Conservation (phyloP, 2,329 filamentous ascomycete genomes). For the Xylaria sp. region DNA sequence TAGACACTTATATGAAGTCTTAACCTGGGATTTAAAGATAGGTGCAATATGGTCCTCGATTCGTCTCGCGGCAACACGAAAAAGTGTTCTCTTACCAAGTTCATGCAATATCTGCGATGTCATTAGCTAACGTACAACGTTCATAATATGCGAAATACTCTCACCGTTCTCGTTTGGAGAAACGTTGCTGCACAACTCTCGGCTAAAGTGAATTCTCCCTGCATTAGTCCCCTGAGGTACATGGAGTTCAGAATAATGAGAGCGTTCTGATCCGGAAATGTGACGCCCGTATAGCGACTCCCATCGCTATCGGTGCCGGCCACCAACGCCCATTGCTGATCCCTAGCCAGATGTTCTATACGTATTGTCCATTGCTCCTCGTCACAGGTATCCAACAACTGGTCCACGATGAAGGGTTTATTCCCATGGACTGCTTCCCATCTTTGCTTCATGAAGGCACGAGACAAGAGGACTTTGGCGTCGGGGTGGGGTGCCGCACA, state of each 20-base stretch:
- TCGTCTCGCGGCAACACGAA: neutral
- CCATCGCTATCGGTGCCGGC: accelerated
- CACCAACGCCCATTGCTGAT: slow-evolving; percentile 12
- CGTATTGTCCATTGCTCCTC: neutral
- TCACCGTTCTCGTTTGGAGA: neutral
- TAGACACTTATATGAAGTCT: neutral
- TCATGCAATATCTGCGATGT: slow-evolving; percentile 31
- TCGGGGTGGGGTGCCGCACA: neutral
- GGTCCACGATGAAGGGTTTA: neutral
- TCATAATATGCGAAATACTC: neutral
- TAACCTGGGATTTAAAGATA: neutral
- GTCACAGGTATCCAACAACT: neutral
- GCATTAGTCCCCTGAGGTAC: neutral
- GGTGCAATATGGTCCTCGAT: neutral
- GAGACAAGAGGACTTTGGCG: slow-evolving; percentile 25
- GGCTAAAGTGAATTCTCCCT: slow-evolving; percentile 17
- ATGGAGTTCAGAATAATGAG: neutral
- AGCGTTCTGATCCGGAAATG: accelerated
- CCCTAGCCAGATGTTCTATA: neutral
- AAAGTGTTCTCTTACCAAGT: slow-evolving; percentile 16
- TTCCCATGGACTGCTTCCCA: neutral
- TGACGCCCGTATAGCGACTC: neutral
- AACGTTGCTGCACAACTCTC: slow-evolving; percentile 14
- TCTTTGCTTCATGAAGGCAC: neutral
- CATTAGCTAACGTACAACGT: neutral